Evolutionary conservation across 805 yeast species (phyloP), one percentile per base, ranked within the genome.

Genomic region (Suhomyces xylopsoci): DNA sequence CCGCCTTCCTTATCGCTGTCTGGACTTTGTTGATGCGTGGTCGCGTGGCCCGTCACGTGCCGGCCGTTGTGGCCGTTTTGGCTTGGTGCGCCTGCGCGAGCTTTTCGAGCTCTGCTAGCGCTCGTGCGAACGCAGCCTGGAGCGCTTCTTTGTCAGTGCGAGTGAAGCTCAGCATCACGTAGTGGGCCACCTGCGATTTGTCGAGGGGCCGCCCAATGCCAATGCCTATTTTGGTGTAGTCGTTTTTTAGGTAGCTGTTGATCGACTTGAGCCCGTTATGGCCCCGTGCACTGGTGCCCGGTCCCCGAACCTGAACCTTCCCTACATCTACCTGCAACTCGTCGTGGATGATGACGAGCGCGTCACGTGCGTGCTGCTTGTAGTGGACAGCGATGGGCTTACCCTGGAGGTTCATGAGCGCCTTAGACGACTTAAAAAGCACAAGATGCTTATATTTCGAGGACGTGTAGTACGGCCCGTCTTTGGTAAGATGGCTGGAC

Each of bases 221-320:
- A 7, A 91, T 74, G 15, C 87, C 81, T 12, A 91, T 63, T 48
- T 89, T 81, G n/a, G 81, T 76, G 62, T 85, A 89, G 15, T 73
- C 76, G 34, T 75, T 73, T 0, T 85, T 85, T 36, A 79, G 65
- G 20, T 53, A 42, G 6, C 65, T 57, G 44, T 78, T 79, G 3
- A 92, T 78, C 41, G 87, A 81, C 55, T 79, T 78, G 25, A 92
- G 73, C 0, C 97, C 97, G 62, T 90, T 90, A 62, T 92, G 98
- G 0, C 97, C 97, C 45, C 94, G 74, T 14, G 84, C 77, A 43
- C 89, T 81, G 0, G 86, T 75, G 1, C 82, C 80, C 12, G 83
- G 84, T 15, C 70, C 73, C 46, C 93, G 74, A 1, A 87, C 64
- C 60, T 87, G 87, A 19, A 84, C 72, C 50, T 81, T 80, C 0